Conservation (phyloP, 2,329 filamentous ascomycete genomes). For the Fusarium stilboides region DNA sequence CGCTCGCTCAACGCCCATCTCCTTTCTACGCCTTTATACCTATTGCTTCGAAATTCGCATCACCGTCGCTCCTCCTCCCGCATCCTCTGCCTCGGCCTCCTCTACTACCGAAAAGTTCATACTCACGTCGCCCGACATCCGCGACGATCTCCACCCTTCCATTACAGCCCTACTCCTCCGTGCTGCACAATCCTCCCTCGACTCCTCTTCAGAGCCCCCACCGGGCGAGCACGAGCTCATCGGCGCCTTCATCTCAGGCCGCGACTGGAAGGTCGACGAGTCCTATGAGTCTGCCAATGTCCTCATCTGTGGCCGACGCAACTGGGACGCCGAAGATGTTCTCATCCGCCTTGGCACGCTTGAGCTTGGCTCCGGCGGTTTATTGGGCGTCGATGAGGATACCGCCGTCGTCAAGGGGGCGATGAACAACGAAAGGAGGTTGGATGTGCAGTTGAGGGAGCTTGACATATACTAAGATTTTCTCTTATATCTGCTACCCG, state of each 20-base stretch:
- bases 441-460: conserved; percentile 52
- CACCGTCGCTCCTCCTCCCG: conserved; percentile 29
- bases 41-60: conserved; percentile 54
- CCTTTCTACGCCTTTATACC: conserved; percentile 54
- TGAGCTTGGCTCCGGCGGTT: conserved; percentile 47
- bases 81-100: conserved; percentile 27
- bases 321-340: conserved; percentile 49
- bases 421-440: conserved; percentile 47
- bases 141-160: conserved; percentile 38
- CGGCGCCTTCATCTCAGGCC: conserved; percentile 52
- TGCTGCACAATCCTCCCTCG: conserved; percentile 31
- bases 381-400: conserved; percentile 48
- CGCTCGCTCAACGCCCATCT: conserved; percentile 46
- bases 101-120: conserved; percentile 27
- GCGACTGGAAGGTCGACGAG: conserved; percentile 51
- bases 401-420: conserved; percentile 50
- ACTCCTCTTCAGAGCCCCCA: conserved; percentile 36
- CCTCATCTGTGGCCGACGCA: conserved; percentile 50
- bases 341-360: conserved; percentile 54
- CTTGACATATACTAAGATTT: conserved; percentile 54
- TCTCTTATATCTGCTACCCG: background rate
- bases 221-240: conserved; percentile 48
- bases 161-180: conserved; percentile 45
- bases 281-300: conserved; percentile 49
- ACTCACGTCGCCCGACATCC: conserved; percentile 45